Evolutionary conservation across 164 flowering plant genomes (phyloP), one percentile per base, ranked within the genome.

Genomic region (Echeveria elegans): DNA sequence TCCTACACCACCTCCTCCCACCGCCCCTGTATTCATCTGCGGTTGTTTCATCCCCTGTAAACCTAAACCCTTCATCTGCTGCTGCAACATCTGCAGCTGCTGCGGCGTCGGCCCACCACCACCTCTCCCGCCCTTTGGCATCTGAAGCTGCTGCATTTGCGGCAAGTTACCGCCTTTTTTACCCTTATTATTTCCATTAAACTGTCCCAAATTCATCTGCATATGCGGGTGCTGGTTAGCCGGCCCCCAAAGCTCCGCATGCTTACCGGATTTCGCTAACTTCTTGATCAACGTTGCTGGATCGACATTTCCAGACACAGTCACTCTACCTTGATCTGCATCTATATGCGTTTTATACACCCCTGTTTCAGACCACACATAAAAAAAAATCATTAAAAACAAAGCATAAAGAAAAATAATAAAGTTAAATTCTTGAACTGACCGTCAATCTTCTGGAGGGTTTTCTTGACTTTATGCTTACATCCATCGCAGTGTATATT

Each of bases 261-360:
- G 86, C 67, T 92, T 92, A 5, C 96, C 93, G 4, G 82, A 72
- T 72, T 87, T 90, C 0, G 68, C 71, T 2, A 92, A 89, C 85
- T 90, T 92, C 79, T 86, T 92, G 75, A 92, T 87, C 24, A 92
- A 79, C 2, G 85, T 73, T 0, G 66, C 68, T 12, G 96, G 85
- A 74, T 90, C 89, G 37, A 89, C 88, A 72, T 82, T 88, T n/a
- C 98, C 98, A 9, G 91, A 78, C 5, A 93, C 97, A 11, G 90
- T 86, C 66, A 93, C 98, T 76, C 85, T 93, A 73, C 96, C 95
- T 67, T 78, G 91, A 43, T 90, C 97, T 47, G 92, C 68, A 79
- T 93, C 97, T 72, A 93, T 82, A 6, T 32, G 74, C n/a, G 81
- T 83, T 0, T 74, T 83, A 69, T 82, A 94, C 26, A 94, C 99